Conservation (phyloP, 208 protist genomes). For the Crithidia sp. region DNA sequence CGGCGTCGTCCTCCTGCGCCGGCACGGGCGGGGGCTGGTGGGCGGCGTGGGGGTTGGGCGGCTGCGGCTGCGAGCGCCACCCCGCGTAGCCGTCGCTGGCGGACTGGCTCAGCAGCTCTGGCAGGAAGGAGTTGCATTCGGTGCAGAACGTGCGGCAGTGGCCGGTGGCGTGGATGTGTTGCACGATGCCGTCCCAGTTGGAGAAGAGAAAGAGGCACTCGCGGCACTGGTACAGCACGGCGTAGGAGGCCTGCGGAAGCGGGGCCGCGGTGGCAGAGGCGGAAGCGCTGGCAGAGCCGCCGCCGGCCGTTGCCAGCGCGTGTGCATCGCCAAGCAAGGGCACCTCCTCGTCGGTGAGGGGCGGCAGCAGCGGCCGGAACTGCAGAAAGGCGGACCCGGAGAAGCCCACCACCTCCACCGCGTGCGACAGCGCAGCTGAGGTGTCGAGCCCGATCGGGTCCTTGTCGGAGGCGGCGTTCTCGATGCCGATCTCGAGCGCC, state of each 20-base stretch:
- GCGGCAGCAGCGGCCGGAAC: slow-evolving; percentile 32
- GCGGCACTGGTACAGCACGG: slow-evolving; percentile 74
- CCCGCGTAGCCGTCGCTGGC: slow-evolving; percentile 12
- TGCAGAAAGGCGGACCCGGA: slow-evolving; percentile 28
- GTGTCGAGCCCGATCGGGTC: slow-evolving; percentile 3
- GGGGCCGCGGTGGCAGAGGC: slow-evolving; percentile 1
- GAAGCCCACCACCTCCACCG: slow-evolving; percentile 27
- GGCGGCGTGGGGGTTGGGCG: neutral
- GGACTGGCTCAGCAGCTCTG: slow-evolving; percentile 27
- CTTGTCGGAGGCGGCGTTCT: neutral
- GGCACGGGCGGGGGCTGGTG: neutral
- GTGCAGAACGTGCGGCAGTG: slow-evolving; percentile 55
- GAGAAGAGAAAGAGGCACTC: slow-evolving; percentile 65
- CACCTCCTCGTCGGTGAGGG: slow-evolving; percentile 28
- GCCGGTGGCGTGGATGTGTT: slow-evolving; percentile 42
- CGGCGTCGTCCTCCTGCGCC: too few species aligned
- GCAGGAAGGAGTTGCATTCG: slow-evolving; percentile 29
- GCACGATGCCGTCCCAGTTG: slow-evolving; percentile 46
- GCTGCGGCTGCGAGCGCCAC: slow-evolving; percentile 1
- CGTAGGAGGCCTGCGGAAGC: slow-evolving; percentile 36
- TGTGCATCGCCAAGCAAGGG: slow-evolving; percentile 29
- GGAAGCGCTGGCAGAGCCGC: neutral
- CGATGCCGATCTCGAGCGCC: neutral
- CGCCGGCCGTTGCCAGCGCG: slow-evolving; percentile 6
- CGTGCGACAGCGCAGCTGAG: slow-evolving; percentile 6